Base-by-base conservation (phyloP, 495 filamentous ascomycete genomes). In the Penicillium daleae region DNA sequence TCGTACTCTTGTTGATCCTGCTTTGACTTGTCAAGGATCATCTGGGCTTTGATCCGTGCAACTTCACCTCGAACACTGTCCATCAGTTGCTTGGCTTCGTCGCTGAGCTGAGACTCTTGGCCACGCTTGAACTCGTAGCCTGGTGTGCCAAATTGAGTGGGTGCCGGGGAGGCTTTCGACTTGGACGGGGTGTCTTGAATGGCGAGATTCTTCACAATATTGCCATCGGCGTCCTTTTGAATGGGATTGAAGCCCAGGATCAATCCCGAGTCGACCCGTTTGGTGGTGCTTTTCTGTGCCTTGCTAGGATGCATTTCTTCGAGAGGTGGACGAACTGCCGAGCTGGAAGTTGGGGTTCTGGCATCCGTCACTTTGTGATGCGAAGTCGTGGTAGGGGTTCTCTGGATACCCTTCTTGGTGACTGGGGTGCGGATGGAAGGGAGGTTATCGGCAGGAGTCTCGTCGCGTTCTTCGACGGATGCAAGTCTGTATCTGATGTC, bases 241-340 rank as follows among this genome's bases (percentile, higher is more conserved):
- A 91, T 81, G 59, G 89, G 87, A 52, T 83, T 82, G 71, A 91
- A 91, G 4, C 89, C 89, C 52, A 90, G 76, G 42, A 88, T 79
- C 48, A 90, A 71, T 22, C 84, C 89, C 0, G 88, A 87, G 49
- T 90, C 89, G 5, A 83, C 83, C 35, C 88, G 78, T 60, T 86
- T 86, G n/a, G 83, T 84, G 61, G 88, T 92, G 66, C 87, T 92
- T 32, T 83, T 79, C 54, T 90, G 89, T 32, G 81, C 85, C 70
- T 89, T 89, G 82, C 86, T 90, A 40, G 90, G 90, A 68, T 93
- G 90, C 89, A 92, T 92, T 69, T 92, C 89, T 35, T 86, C 83
- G 56, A 78, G 79, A 48, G 87, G 75, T 5, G 88, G 86, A 59
- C 78, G 74, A 24, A 74, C 48, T 19, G 71, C 61, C 24, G 68